Conservation (phyloP, 108 stramenopile genomes). For the Seminavis robusta region DNA sequence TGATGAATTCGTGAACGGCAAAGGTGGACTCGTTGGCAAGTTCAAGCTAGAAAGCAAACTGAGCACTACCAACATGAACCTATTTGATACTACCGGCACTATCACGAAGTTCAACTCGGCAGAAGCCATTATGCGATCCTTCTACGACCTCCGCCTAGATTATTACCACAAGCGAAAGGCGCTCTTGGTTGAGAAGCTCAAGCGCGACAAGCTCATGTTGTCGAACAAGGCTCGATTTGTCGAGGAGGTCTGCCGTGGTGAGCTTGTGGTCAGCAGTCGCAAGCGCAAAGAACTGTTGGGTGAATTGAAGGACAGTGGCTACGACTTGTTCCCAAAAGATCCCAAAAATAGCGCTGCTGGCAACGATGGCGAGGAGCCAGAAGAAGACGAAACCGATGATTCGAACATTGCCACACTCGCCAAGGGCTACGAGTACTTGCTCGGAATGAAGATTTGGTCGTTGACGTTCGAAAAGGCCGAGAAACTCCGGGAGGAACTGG, state of each 20-base stretch:
- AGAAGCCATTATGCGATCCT: conserved; percentile 83
- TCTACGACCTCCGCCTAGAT: conserved; percentile 81
- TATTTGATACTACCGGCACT: conserved; percentile 81
- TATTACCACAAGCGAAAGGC: conserved; percentile 92
- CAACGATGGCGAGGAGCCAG: conserved; percentile 58
- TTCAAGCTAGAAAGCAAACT: conserved; percentile 90
- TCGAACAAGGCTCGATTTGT: conserved; percentile 97
- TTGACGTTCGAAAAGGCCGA: conserved; percentile 96
- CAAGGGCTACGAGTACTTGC: conserved; percentile 97
- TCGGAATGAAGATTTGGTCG: conserved; percentile 98
- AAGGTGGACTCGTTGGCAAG: conserved; percentile 86
- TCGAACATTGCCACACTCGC: conserved; percentile 65
- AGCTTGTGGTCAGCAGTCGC: conserved; percentile 90
- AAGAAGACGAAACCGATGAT: conserved; percentile 45
- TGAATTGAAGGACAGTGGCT: conserved; percentile 82
- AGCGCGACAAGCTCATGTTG: conserved; percentile 73
- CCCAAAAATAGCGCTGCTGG: conserved; percentile 2
- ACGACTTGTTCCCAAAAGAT: conserved; percentile 71
- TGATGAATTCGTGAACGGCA: conserved; percentile 71
- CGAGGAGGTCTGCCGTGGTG: conserved; percentile 88
- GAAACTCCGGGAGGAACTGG: conserved; percentile 81
- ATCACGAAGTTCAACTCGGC: conserved; percentile 82
- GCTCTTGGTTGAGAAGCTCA: conserved; percentile 59
- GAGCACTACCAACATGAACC: conserved; percentile 93
- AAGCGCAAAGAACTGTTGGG: conserved; percentile 86